Conservation (phyloP, 345 rosid genomes). For the Corymbia maculata region DNA sequence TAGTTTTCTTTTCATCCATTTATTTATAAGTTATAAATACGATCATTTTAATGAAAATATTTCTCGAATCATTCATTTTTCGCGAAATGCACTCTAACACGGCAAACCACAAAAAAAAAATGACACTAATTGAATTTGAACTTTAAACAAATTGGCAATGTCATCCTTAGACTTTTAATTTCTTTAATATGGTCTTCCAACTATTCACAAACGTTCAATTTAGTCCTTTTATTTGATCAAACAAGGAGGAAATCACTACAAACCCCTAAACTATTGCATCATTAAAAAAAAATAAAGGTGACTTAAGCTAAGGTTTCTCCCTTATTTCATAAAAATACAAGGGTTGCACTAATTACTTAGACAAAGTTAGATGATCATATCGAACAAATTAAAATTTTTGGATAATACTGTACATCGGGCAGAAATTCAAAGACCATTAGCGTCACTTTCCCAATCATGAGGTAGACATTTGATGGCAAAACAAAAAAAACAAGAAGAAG, state of each 20-base stretch:
- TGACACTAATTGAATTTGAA: neutral
- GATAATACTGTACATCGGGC: accelerated
- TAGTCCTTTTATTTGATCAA: neutral
- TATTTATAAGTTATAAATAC: accelerated
- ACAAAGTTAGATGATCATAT: neutral
- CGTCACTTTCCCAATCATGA: accelerated
- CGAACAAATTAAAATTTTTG: neutral
- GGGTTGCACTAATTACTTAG: neutral
- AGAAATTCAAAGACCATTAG: neutral
- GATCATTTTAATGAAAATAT: neutral
- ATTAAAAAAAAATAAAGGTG: no score
- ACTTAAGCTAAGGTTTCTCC: neutral
- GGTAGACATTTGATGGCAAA: neutral
- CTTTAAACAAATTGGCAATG: neutral
- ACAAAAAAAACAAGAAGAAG: neutral
- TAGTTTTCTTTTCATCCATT: neutral
- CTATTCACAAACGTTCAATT: neutral
- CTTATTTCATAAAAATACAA: neutral
- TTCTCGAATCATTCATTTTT: neutral
- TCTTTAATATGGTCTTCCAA: neutral
- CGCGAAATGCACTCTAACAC: neutral
- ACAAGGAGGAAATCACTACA: neutral
- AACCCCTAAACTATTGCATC: neutral
- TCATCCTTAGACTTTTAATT: neutral
- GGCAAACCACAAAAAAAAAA: neutral